Conservation (phyloP, 495 filamentous ascomycete genomes). For the Haplographium delicatum region DNA sequence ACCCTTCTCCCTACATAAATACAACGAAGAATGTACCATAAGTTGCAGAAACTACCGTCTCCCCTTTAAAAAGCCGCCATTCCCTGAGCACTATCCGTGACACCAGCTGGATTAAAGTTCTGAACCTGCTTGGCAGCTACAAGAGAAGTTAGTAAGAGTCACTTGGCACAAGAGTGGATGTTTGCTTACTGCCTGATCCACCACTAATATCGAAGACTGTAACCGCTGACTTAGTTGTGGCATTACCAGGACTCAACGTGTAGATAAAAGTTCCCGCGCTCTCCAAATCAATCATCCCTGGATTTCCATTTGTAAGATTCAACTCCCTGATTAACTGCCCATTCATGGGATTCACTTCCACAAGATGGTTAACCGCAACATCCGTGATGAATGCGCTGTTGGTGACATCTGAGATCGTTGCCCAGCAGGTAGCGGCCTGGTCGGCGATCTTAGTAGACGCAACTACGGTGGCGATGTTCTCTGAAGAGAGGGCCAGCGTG, state of each 20-base stretch:
- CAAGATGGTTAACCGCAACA: constrained; percentile 40
- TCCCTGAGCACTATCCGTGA: constrained; percentile 7
- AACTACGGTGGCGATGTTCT: constrained; percentile 11
- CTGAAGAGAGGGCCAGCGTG: constrained; percentile 33
- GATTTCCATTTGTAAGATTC: constrained; percentile 34
- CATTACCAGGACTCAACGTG: constrained; percentile 48
- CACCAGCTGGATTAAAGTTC: constrained; percentile 13
- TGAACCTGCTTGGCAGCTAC: constrained; percentile 15
- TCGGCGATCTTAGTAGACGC: constrained; percentile 33
- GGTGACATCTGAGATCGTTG: constrained; percentile 34
- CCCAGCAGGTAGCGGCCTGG: constrained; percentile 55
- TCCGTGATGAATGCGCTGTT: constrained; percentile 51
- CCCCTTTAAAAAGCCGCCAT: constrained; percentile 10
- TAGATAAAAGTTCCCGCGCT: constrained; percentile 48
- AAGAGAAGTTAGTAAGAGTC: too few species aligned
- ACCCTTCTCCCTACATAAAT: too few species aligned
- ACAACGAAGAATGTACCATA: too few species aligned
- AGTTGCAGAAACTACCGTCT: too few species aligned
- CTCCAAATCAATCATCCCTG: constrained; percentile 50
- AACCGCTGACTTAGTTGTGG: constrained; percentile 37
- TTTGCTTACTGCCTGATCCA: constrained; percentile 20
- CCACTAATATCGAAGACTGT: constrained; percentile 44
- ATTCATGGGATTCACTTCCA: constrained; percentile 44
- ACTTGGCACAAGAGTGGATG: too few species aligned
- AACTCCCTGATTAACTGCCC: constrained; percentile 34